These are phyloP conservation scores for Tothia fuscella DNA, from an alignment of 2,329 filamentous ascomycete species.

Conservation along the genomic window DNA sequence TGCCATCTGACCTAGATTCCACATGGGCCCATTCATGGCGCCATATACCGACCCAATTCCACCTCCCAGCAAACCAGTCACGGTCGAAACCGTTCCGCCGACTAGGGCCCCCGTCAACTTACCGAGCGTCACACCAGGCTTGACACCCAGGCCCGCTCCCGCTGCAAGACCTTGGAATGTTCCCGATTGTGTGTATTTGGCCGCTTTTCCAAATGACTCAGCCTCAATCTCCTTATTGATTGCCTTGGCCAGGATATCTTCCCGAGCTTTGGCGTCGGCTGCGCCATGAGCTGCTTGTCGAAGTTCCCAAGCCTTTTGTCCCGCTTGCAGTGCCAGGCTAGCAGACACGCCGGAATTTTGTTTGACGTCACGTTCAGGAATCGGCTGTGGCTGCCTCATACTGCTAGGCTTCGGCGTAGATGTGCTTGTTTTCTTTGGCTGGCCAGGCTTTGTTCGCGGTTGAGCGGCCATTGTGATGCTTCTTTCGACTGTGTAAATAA, in stretches of 20 bases:
- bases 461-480: no score
- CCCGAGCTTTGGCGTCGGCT: conserved; percentile 25
- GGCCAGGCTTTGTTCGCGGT: no score
- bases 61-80: conserved; percentile 24
- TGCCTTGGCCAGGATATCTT: conserved; percentile 27
- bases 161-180: conserved; percentile 29
- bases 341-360: conserved; percentile 27
- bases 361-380: conserved; percentile 26
- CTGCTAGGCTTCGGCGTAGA: no score
- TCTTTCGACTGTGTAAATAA: no score
- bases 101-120: conserved; percentile 25
- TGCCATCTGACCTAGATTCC: conserved; percentile 25
- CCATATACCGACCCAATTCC: conserved; percentile 26
- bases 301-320: conserved; percentile 27
- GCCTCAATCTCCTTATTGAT: conserved; percentile 30
- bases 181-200: conserved; percentile 27
- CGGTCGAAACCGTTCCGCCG: conserved; percentile 21
- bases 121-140: conserved; percentile 23
- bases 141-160: conserved; percentile 26
- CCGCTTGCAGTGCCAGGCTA: conserved; percentile 24
- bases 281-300: conserved; percentile 28
- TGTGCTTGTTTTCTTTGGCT: background rate
- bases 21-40: conserved; percentile 24
- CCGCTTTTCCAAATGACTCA: conserved; percentile 29
- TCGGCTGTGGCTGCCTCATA: conserved; percentile 14